Evolutionary conservation across 495 filamentous ascomycete species (phyloP), one percentile per base, ranked within the genome.

Genomic region (Hyaloscypha hepaticicola): DNA sequence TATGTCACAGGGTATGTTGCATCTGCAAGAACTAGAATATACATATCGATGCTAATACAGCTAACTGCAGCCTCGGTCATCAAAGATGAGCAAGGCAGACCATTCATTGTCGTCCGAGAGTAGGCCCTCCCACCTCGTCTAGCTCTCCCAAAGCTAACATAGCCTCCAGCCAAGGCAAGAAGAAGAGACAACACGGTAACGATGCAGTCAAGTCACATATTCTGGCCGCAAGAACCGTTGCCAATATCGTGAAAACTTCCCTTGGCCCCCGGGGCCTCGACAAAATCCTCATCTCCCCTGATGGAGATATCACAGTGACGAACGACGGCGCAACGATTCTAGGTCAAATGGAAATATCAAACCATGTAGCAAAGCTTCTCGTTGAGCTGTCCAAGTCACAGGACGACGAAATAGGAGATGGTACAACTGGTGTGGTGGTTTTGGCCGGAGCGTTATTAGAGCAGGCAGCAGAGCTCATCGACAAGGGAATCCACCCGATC

Each of bases 401-500:
- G 73, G 95, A 99, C 72, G 94, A 98, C 69, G 95, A 99, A 78
- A 99, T 99, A 68, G 95, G 95, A 70, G 95, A 99, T 77, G 95
- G 95, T 60, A 99, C 95, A 64, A 99, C 95, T 0, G 95, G 95
- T 77, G 95, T 99, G 19, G 95, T 99, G 60, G 96, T 99, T 58
- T 80, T 99, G 65, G 95, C 95, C 24, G 94, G 95, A 64, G 93
- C 95, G 63, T 85, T 99, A 69, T 79, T 99, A 60, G 95, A 99
- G 77, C 93, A 96, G 77, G 95, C 95, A n/a, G 92, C 93, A 58
- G 95, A 97, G 70, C 84, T 99, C 66, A 98, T 99, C 74, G 95
- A 99, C 82, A 99, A 99, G 82, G 95, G 95, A 67, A 98, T 99
- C 70, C 95, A 99, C 75, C 95, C 95, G 65, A 98, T 99, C 71